Conservation (phyloP, 345 rosid species). For the Anastatica hierochuntica region DNA sequence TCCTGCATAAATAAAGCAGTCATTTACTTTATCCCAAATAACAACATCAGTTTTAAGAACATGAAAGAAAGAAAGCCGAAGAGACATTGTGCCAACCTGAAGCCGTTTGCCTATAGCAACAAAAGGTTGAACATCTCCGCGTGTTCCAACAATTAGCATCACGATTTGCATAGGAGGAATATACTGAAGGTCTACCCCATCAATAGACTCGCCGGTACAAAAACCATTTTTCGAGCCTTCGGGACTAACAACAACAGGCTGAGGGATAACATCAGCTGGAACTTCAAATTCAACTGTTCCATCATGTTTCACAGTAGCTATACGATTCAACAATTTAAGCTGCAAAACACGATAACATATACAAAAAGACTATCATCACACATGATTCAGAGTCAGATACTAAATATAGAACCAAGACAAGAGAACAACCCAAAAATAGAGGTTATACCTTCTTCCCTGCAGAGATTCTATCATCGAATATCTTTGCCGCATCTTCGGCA, state of each 20-base stretch:
- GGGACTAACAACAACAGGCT: slow-evolving; percentile 26
- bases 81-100: slow-evolving; percentile 68
- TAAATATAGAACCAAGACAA: slow-evolving; percentile 15
- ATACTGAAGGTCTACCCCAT: slow-evolving; percentile 45
- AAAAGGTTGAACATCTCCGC: slow-evolving; percentile 92
- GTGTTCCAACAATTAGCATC: slow-evolving; percentile 66
- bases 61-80: too few species aligned
- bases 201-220: slow-evolving; percentile 53
- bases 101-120: slow-evolving; percentile 77
- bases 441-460: slow-evolving; percentile 57
- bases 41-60: too few species aligned
- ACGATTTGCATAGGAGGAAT: slow-evolving; percentile 72
- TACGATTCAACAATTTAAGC: slow-evolving; percentile 73
- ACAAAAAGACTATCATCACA: slow-evolving; percentile 2
- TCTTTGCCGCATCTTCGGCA: slow-evolving; percentile 74
- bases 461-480: slow-evolving; percentile 62
- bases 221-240: slow-evolving; percentile 29
- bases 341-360: too few species aligned
- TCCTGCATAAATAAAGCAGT: slow-evolving; percentile 89
- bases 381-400: background rate
- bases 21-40: too few species aligned
- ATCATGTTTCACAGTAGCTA: slow-evolving; percentile 90
- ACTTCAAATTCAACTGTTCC: slow-evolving; percentile 94
- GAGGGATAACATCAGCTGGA: slow-evolving; percentile 66
- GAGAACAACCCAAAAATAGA: slow-evolving; percentile 1